Percentiles rank a stretch among this genome's conserved stretches.
Evolutionary conservation across 164 flowering plant genomes (phyloP).

Genomic region (Hamamelis virginiana): DNA sequence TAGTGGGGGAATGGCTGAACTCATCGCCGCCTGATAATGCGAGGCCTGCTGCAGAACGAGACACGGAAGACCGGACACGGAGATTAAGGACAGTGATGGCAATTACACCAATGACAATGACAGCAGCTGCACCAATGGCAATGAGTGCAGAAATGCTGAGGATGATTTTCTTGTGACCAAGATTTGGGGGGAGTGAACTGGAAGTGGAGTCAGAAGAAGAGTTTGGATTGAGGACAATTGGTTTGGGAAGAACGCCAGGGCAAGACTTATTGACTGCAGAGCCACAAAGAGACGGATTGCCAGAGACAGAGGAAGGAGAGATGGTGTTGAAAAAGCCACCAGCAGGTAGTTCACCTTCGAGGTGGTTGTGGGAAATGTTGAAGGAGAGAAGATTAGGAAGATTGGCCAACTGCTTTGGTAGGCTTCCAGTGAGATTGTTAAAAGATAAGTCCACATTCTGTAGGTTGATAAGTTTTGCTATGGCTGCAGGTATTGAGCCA

Average conservation of each 20-base stretch:
- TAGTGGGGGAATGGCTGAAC: slow-evolving; percentile 63
- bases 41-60: slow-evolving; percentile 57
- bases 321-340: slow-evolving; percentile 89
- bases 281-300: slow-evolving; percentile 86
- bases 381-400: slow-evolving; percentile 66
- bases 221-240: slow-evolving; percentile 91
- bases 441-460: slow-evolving; percentile 64
- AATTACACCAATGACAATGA: slow-evolving; percentile 82
- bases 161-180: slow-evolving; percentile 68
- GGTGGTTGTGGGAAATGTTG: slow-evolving; percentile 77
- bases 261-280: slow-evolving; percentile 73
- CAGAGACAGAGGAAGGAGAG: slow-evolving; percentile 66
- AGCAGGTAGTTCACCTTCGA: slow-evolving; percentile 87
- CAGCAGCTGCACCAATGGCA: slow-evolving; percentile 92
- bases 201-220: slow-evolving; percentile 49
- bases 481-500: slow-evolving; percentile 60
- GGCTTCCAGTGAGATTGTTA: slow-evolving; percentile 66
- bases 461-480: slow-evolving; percentile 63
- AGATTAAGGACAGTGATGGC: slow-evolving; percentile 81
- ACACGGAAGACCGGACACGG: slow-evolving; percentile 60
- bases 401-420: slow-evolving; percentile 81
- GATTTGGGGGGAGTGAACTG: slow-evolving; percentile 38
- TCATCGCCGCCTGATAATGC: slow-evolving; percentile 68
- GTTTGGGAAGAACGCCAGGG: slow-evolving; percentile 82
- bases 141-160: slow-evolving; percentile 93